Evolutionary conservation across 2,329 filamentous ascomycete genomes (phyloP).

Genomic region (Aureobasidium leucospermi): DNA sequence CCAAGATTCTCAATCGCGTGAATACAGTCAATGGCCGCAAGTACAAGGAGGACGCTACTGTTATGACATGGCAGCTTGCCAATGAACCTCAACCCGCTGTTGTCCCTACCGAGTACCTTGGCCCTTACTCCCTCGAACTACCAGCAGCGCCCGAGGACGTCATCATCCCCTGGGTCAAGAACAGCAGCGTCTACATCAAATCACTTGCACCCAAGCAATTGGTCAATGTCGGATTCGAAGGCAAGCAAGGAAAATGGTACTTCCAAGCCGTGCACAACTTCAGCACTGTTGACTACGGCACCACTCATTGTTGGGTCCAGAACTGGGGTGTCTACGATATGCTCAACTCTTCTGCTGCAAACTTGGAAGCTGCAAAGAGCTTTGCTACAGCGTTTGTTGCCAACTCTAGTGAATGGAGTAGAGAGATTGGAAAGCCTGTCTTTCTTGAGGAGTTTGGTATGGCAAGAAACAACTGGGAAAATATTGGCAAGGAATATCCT

Average conservation of each 20-base stretch:
- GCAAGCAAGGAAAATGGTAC: slow-evolving; percentile 34
- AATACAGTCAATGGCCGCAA: slow-evolving; percentile 31
- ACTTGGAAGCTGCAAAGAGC: slow-evolving; percentile 27
- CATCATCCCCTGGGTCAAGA: slow-evolving; percentile 31
- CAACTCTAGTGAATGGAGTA: slow-evolving; percentile 29
- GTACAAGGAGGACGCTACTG: slow-evolving; percentile 32
- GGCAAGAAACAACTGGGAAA: slow-evolving; percentile 35
- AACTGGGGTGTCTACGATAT: slow-evolving; percentile 35
- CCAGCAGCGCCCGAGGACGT: slow-evolving; percentile 26
- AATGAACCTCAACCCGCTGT: slow-evolving; percentile 32
- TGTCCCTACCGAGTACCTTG: slow-evolving; percentile 22
- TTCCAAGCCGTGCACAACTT: slow-evolving; percentile 33
- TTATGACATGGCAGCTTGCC: slow-evolving; percentile 36
- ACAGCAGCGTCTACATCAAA: slow-evolving; percentile 32
- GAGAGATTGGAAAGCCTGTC: slow-evolving; percentile 32
- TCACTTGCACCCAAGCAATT: slow-evolving; percentile 30
- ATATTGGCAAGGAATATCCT: slow-evolving; percentile 29
- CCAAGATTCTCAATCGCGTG: slow-evolving; percentile 28
- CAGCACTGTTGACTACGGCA: slow-evolving; percentile 32
- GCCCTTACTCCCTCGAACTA: slow-evolving; percentile 24
- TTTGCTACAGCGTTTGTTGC: slow-evolving; percentile 30
- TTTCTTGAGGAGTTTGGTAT: slow-evolving; percentile 36
- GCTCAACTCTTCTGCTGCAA: slow-evolving; percentile 28
- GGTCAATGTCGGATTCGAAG: slow-evolving; percentile 32
- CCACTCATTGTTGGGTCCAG: slow-evolving; percentile 34